Evolutionary conservation across 2,329 filamentous ascomycete genomes (phyloP).

Genomic region (Tolypocladium album): DNA sequence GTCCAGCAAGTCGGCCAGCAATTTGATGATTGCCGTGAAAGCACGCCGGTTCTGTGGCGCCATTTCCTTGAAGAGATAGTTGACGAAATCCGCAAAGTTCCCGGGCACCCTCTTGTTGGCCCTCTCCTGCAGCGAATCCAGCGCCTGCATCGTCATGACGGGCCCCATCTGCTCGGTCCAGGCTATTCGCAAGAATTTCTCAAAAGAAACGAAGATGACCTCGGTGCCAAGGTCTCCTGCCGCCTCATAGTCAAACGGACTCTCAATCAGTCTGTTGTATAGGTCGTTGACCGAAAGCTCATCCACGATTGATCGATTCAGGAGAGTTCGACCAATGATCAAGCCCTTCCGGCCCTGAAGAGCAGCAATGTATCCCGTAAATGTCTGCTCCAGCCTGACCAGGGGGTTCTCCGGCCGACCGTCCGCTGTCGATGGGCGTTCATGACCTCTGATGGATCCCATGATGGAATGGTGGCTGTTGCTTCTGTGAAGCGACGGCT

Average conservation of each 20-base stretch:
- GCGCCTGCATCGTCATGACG: slow-evolving; percentile 60
- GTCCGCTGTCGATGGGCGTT: slow-evolving; percentile 30
- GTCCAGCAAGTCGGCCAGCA: slow-evolving; percentile 78
- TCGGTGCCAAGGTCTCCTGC: slow-evolving; percentile 70
- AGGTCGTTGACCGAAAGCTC: slow-evolving; percentile 78
- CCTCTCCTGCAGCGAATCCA: slow-evolving; percentile 64
- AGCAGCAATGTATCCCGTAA: slow-evolving; percentile 72
- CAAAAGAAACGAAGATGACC: slow-evolving; percentile 82
- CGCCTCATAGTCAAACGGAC: slow-evolving; percentile 65
- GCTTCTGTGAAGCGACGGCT: slow-evolving; percentile 28
- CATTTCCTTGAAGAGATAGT: slow-evolving; percentile 54
- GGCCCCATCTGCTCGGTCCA: slow-evolving; percentile 86
- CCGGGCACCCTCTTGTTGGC: slow-evolving; percentile 56
- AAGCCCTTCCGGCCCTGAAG: slow-evolving; percentile 79
- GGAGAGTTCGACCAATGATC: slow-evolving; percentile 66
- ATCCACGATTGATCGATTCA: slow-evolving; percentile 60
- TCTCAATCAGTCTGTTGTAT: slow-evolving; percentile 80
- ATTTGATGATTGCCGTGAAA: slow-evolving; percentile 71
- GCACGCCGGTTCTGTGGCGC: slow-evolving; percentile 63
- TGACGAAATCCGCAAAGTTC: slow-evolving; percentile 63
- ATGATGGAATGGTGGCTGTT: slow-evolving; percentile 43
- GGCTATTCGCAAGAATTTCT: slow-evolving; percentile 80
- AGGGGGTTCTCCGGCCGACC: slow-evolving; percentile 52
- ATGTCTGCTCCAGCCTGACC: slow-evolving; percentile 69
- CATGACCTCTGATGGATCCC: slow-evolving; percentile 39